Evolutionary conservation across 2,329 filamentous ascomycete species (phyloP).

Genomic region (Sclerotinia trifoliorum): DNA sequence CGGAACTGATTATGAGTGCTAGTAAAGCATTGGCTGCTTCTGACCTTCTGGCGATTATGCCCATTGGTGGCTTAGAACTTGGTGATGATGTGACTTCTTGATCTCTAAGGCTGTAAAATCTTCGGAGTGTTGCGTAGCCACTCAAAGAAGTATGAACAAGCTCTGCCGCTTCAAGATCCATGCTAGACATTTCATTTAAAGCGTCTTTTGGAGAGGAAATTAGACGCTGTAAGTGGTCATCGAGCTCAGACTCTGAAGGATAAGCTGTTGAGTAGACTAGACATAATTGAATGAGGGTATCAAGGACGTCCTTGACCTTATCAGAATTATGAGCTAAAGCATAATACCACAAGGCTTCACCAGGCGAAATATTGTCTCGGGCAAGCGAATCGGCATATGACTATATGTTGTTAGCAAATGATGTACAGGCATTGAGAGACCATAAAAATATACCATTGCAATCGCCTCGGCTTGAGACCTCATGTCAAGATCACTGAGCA

Average conservation of each 20-base stretch:
- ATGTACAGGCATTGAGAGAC: not conserved
- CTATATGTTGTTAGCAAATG: slow-evolving; percentile 48
- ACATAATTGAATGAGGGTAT: slow-evolving; percentile 83
- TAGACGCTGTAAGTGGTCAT: slow-evolving; percentile 67
- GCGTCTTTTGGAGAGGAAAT: slow-evolving; percentile 70
- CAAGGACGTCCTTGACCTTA: slow-evolving; percentile 82
- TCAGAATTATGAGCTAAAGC: slow-evolving; percentile 74
- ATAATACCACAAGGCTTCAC: slow-evolving; percentile 86
- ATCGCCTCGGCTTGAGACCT: slow-evolving; percentile 74
- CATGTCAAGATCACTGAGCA: slow-evolving; percentile 78
- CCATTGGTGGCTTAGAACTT: slow-evolving; percentile 42
- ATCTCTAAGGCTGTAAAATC: slow-evolving; percentile 88
- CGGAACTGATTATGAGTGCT: slow-evolving; percentile 81
- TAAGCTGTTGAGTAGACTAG: slow-evolving; percentile 81
- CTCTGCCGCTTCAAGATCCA: slow-evolving; percentile 78
- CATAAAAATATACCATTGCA: slow-evolving; percentile 65
- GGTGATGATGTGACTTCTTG: slow-evolving; percentile 48
- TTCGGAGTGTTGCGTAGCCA: slow-evolving; percentile 86
- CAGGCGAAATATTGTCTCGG: slow-evolving; percentile 72
- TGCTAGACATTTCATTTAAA: slow-evolving; percentile 67
- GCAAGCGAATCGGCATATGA: slow-evolving; percentile 79
- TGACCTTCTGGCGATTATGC: slow-evolving; percentile 59
- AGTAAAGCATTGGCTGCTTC: slow-evolving; percentile 72
- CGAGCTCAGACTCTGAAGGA: slow-evolving; percentile 69
- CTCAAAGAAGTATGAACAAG: slow-evolving; percentile 83